Percentiles rank a stretch among this genome's conserved stretches.
Evolutionary conservation across 2,329 filamentous ascomycete genomes (phyloP).

Genomic region (Arthrobotrys entomopaga): DNA sequence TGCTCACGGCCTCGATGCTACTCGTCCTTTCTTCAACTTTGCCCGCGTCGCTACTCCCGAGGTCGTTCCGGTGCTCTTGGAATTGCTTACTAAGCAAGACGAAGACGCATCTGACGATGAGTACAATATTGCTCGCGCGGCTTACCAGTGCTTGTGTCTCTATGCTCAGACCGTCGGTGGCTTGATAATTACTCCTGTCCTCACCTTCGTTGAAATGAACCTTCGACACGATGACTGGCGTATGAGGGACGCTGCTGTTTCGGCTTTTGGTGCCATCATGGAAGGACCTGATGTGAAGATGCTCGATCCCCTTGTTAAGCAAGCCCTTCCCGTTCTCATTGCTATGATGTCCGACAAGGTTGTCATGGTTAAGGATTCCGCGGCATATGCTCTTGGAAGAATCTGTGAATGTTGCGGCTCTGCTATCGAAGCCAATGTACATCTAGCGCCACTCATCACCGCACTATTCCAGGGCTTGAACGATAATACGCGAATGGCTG

Average conservation of each 20-base stretch:
- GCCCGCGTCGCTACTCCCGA: conserved; percentile 90
- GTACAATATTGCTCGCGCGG: conserved; percentile 93
- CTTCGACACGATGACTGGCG: conserved; percentile 94
- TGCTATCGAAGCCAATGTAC: conserved; percentile 83
- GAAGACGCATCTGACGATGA: conserved; percentile 97
- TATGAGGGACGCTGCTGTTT: conserved; percentile 91
- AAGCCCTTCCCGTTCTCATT: conserved; percentile 90
- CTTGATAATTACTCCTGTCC: conserved; percentile 84
- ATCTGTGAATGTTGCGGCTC: conserved; percentile 94
- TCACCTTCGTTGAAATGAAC: conserved; percentile 90
- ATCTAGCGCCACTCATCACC: conserved; percentile 84
- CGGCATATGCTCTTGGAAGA: conserved; percentile 92
- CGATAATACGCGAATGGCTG: conserved; percentile 94
- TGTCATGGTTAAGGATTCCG: conserved; percentile 92
- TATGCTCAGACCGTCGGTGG: conserved; percentile 91
- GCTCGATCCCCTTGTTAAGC: conserved; percentile 92
- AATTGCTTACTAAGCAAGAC: conserved; percentile 93
- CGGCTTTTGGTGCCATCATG: conserved; percentile 98
- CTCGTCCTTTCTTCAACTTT: conserved; percentile 94
- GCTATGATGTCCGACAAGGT: conserved; percentile 90
- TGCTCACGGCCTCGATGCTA: conserved; percentile 69
- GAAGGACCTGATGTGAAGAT: conserved; percentile 94
- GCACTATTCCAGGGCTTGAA: conserved; percentile 89
- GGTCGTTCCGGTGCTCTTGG: conserved; percentile 89
- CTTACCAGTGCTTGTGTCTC: conserved; percentile 95